Base-by-base conservation (phyloP, 768 basidiomycete species). In the Lactarius indigo region DNA sequence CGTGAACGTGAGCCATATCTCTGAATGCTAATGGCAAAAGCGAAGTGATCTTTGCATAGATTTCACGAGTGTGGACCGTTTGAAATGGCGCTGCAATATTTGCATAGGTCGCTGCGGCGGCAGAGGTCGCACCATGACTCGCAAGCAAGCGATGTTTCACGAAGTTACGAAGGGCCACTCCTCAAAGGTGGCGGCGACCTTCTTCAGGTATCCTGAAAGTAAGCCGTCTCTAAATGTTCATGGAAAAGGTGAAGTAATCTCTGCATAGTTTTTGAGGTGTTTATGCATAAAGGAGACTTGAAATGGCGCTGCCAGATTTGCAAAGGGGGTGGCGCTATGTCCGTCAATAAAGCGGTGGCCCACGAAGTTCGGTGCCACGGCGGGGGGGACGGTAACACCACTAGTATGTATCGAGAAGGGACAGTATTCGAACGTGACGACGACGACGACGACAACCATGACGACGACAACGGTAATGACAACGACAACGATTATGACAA, bases 221-320 rank as follows among this genome's bases (percentile, higher is more conserved):
- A 28, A 50, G 66, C 30, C 20, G 2, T 31, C 13, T 12, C n/a
- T 9, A 6, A 8, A 13, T 31, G 9, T 2, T 59, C 52, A 59
- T 26, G 4, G 28, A 23, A 6, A 31, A 10, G 23, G 20, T 23
- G 52, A 42, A 18, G 6, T 60, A 28, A 64, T 31, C 12, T 15
- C 33, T 37, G 12, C 5, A 30, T 58, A 76, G 74, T 73, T 65
- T 76, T 75, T 35, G 59, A 37, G 13, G 4, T 39, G 37, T 37
- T 59, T 44, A 39, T 64, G 9, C 69, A 69, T 23, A 64, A 68
- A 30, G 68, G 70, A 39, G 35, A 37, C 35, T 37, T 37, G 35
- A 72, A 72, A 66, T 78, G 76, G 75, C 68, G 71, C 55, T 80
- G 77, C 68, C 74, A 73, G 41, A 57, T 73, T 18, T 79, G 79